Base-by-base conservation (phyloP, 1,284 basidiomycete species). In the Neonothopanus nambi region DNA sequence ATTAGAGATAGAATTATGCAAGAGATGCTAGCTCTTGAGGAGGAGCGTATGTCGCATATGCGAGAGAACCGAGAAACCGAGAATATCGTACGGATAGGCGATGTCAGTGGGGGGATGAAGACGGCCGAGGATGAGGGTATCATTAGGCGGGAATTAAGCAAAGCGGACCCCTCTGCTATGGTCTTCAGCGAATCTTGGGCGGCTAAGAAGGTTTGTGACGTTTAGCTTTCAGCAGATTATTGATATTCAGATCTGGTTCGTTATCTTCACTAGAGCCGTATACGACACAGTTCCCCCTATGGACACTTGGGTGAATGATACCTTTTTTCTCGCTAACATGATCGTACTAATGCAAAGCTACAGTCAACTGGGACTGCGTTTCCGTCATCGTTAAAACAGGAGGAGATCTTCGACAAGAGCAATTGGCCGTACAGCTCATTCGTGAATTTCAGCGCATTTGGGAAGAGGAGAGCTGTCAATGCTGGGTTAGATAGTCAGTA, bases 371-470 rank as follows among this genome's bases (percentile, higher is more conserved):
- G 86, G 85, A 90, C 62, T 94, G 95, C 59, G 84, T 98, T 44
- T 96, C 95, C 8, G 93, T 98, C 45, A 99, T 99, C 59, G 94
- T 99, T 67, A 99, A 99, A 74, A 98, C 95, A 3, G 97, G 96
- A 2, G 95, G 91, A 24, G 97, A 99, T 70, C 72, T 99, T 50
- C 84, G 97, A 45, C 97, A 99, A 73, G 97, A 99, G 68, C 97
- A 99, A 71, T 80, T 99, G 24, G 97, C 97, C 6, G 92, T 95
- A 7, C 95, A 98, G 67, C 82, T 99, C 7, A 96, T 99, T 55
- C 88, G 81, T 56, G 91, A 96, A 65, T 98, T 99, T 67, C 88
- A 91, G 57, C 78, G 84, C 54, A 98, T 99, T 65, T 99, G 95
- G 94, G 84, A 86, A 62, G 95, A 98, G 61, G 95, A 97, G 69